phyloP scores from a whole-genome alignment of 2,329 filamentous ascomycete species.

The Sphaerulina populicola region DNA sequence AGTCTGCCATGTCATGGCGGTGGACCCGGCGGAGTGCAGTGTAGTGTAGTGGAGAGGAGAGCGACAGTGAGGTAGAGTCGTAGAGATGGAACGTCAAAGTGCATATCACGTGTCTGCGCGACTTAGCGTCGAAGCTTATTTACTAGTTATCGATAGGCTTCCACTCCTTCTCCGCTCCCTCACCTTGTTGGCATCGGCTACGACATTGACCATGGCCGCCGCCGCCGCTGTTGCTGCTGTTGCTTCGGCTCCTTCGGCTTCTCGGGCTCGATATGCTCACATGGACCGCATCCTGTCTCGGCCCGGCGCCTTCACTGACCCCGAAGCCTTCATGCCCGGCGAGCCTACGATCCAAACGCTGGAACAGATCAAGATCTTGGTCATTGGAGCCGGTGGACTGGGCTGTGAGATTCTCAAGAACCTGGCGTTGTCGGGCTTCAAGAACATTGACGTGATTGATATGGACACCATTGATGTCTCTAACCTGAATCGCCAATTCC shows the following conservation, averaged over 20 bases:
- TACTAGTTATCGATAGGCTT: background rate
- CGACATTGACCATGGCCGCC: slow-evolving; percentile 19
- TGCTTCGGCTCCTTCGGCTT: slow-evolving; percentile 32
- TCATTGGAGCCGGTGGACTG: slow-evolving; percentile 81
- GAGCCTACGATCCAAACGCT: slow-evolving; percentile 49
- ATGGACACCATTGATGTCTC: slow-evolving; percentile 99
- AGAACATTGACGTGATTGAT: slow-evolving; percentile 95
- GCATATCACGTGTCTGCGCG: slow-evolving; percentile 3
- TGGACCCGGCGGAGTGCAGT: background rate
- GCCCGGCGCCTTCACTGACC: slow-evolving; percentile 72
- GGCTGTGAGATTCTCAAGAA: slow-evolving; percentile 97
- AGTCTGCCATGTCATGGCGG: slow-evolving; percentile 39
- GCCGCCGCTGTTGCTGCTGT: background rate
- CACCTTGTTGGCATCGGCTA: background rate
- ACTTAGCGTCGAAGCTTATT: slow-evolving; percentile 8
- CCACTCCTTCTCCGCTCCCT: no score
- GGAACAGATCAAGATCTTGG: slow-evolving; percentile 54
- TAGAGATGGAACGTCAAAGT: background rate
- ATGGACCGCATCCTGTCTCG: slow-evolving; percentile 71
- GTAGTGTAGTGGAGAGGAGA: background rate
- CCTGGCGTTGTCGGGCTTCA: slow-evolving; percentile 88
- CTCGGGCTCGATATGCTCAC: slow-evolving; percentile 52
- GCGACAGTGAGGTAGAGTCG: background rate
- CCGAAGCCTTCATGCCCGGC: slow-evolving; percentile 39
- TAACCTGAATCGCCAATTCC: slow-evolving; percentile 93